Conservation (phyloP, 108 stramenopile species). For the Schizochytrium sp. region DNA sequence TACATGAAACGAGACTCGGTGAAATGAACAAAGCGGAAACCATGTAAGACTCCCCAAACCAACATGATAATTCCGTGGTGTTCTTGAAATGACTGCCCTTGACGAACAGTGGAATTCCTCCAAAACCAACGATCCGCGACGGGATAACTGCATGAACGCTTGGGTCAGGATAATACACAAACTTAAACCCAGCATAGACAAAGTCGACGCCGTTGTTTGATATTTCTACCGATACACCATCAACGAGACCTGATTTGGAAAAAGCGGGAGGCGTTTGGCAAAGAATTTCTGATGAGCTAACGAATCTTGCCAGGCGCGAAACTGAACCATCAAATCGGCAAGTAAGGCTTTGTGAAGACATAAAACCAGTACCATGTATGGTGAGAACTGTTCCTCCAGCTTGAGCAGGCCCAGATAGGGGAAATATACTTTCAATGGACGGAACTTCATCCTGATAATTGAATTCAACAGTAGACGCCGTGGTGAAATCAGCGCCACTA, state of each 20-base stretch:
- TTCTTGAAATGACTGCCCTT: slow-evolving; percentile 75
- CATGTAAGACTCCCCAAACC: slow-evolving; percentile 38
- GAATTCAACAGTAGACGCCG: not conserved
- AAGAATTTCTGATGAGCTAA: not conserved
- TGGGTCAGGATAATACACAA: slow-evolving; percentile 2
- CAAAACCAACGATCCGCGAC: slow-evolving; percentile 14
- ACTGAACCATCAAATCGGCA: slow-evolving; percentile 53
- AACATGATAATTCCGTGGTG: slow-evolving; percentile 70
- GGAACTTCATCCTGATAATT: not conserved
- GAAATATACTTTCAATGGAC: not conserved
- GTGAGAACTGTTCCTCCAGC: slow-evolving; percentile 5
- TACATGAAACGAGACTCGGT: slow-evolving; percentile 65
- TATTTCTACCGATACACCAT: slow-evolving; percentile 52
- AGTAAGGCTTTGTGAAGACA: not conserved
- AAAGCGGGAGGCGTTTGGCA: not conserved
- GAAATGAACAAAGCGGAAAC: slow-evolving; percentile 68
- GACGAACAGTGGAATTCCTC: slow-evolving; percentile 68
- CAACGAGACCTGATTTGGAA: slow-evolving; percentile 1
- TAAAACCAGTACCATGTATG: not conserved
- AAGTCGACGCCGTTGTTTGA: slow-evolving; percentile 73
- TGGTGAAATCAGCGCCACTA: slow-evolving; percentile 21
- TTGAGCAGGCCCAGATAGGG: not conserved
- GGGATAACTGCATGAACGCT: slow-evolving; percentile 61
- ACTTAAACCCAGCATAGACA: not conserved
- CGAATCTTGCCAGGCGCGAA: not conserved